Percentiles rank a stretch among this genome's conserved stretches.
These are phyloP conservation scores for Tetrastigma voinierianum DNA, from an alignment of 164 flowering plant species.

Conservation along the genomic window DNA sequence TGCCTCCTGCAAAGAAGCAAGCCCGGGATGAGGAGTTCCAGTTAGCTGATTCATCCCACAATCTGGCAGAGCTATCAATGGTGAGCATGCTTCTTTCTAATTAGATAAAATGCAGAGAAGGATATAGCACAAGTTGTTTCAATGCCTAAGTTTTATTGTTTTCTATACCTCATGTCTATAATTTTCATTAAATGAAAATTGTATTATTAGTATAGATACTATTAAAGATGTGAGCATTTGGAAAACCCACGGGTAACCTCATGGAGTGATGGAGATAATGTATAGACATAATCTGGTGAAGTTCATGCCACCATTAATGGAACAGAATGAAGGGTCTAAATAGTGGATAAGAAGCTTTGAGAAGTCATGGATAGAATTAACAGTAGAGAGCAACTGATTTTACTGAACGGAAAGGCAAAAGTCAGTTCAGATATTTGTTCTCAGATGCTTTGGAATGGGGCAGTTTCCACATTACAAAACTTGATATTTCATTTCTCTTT, in stretches of 20 bases:
- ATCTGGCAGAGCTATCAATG: constrained; percentile 49
- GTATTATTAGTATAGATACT: neutral
- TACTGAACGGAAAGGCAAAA: no score
- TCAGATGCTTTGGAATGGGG: neutral
- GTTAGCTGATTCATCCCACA: constrained; percentile 22
- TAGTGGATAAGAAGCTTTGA: neutral
- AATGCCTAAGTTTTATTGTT: neutral
- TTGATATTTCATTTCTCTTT: no score
- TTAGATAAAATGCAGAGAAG: neutral
- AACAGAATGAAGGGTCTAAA: neutral
- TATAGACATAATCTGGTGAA: neutral
- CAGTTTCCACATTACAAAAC: no score
- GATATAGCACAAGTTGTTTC: neutral
- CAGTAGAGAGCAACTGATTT: no score
- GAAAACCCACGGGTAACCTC: neutral
- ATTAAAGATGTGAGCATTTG: neutral
- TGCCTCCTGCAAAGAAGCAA: constrained; percentile 76
- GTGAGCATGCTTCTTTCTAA: constrained; percentile 34
- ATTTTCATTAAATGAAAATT: neutral
- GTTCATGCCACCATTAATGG: no score
- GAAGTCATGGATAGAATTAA: no score
- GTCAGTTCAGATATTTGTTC: no score
- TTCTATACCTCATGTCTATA: neutral
- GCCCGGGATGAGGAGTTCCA: constrained; percentile 51
- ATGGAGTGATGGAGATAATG: neutral